Percentiles rank a stretch among this genome's conserved stretches.
These are phyloP conservation scores for Scheffersomyces illinoinensis DNA, from an alignment of 1,139 yeast species.

Conservation along the genomic window DNA sequence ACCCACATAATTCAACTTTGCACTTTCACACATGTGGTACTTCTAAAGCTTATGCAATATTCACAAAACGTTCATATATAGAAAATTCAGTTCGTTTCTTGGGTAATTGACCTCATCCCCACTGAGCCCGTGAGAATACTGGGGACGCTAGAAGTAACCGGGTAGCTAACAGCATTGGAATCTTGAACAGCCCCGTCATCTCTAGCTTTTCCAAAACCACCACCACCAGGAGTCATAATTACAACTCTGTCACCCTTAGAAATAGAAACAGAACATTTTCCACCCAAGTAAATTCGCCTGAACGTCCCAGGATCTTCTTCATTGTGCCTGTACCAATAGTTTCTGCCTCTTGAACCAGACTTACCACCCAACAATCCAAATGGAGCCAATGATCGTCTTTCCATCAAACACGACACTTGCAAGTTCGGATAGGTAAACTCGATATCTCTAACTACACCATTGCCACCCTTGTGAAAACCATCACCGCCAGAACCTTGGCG, in stretches of 20 bases:
- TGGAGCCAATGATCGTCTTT: constrained; percentile 46
- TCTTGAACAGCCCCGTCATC: constrained; percentile 5
- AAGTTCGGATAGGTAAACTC: constrained; percentile 41
- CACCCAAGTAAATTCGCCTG: constrained; percentile 37
- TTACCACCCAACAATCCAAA: constrained; percentile 47
- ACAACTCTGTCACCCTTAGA: constrained; percentile 43
- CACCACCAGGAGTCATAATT: constrained; percentile 51
- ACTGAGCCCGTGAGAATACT: constrained; percentile 38
- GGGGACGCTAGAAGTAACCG: constrained; percentile 22
- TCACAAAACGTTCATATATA: background rate
- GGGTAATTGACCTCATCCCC: constrained; percentile 32
- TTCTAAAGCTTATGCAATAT: background rate
- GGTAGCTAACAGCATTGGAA: constrained; percentile 17
- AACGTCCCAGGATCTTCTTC: constrained; percentile 21
- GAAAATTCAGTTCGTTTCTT: constrained; percentile 31
- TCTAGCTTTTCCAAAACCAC: constrained; percentile 39
- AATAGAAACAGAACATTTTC: constrained; percentile 42
- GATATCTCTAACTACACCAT: constrained; percentile 48
- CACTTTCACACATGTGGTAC: background rate
- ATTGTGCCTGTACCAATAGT: constrained; percentile 34
- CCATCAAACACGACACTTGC: constrained; percentile 48
- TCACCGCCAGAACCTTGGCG: constrained; percentile 43
- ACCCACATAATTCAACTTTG: background rate
- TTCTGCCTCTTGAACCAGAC: constrained; percentile 41
- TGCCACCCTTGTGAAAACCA: constrained; percentile 45